A percentile compares a stretch with the other conserved stretches of the same genome.
Conservation (phyloP, 305 asterid species). For the Fraxinus paxiana region DNA sequence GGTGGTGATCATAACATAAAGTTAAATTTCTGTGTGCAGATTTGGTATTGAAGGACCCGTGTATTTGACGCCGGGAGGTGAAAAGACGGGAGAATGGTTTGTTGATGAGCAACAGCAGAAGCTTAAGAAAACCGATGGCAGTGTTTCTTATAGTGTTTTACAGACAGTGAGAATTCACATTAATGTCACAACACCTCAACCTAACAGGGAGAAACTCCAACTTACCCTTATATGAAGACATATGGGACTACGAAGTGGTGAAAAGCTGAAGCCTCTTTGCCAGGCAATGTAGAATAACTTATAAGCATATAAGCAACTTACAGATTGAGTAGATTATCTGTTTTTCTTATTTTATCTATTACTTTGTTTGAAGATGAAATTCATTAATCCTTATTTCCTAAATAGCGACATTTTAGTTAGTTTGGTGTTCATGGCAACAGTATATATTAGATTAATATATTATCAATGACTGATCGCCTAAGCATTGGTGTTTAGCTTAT, state of each 20-base stretch:
- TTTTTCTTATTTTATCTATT: not conserved
- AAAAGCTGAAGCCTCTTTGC: not conserved
- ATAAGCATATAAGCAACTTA: not conserved
- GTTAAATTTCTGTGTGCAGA: slow-evolving; percentile 34
- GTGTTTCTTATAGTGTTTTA: slow-evolving; percentile 65
- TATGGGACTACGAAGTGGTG: not conserved
- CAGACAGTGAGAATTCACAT: slow-evolving; percentile 73
- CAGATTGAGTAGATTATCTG: not conserved
- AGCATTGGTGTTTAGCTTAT: not conserved
- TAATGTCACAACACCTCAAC: slow-evolving; percentile 94
- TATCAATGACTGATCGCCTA: not conserved
- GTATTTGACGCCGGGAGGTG: slow-evolving; percentile 51
- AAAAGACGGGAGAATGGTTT: slow-evolving; percentile 73
- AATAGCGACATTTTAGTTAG: not conserved
- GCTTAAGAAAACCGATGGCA: slow-evolving; percentile 52
- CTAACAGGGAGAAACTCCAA: slow-evolving; percentile 85
- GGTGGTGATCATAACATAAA: not conserved
- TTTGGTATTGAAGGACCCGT: slow-evolving; percentile 98
- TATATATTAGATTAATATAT: not conserved
- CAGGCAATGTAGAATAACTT: not conserved
- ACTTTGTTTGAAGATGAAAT: not conserved
- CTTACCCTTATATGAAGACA: slow-evolving; percentile 50
- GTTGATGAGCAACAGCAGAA: slow-evolving; percentile 78
- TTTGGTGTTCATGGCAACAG: not conserved
- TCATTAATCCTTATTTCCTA: not conserved